Base-by-base conservation (phyloP, 768 basidiomycete species). In the Phylloporus arenicola region DNA sequence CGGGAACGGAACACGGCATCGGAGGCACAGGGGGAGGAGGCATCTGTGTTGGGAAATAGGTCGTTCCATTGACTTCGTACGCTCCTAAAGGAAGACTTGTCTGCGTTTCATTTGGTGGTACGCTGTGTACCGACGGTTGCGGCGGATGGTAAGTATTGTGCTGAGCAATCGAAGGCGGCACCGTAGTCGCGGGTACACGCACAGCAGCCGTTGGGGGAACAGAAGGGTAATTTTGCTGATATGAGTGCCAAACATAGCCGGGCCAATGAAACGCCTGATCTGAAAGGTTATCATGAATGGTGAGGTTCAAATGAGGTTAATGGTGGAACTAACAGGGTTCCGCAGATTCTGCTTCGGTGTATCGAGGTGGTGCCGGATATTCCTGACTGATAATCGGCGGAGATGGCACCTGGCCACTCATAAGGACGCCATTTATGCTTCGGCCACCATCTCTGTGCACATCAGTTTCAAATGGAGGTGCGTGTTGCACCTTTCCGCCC, bases 191-290 rank as follows among this genome's bases (percentile, higher is more conserved):
- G 0, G 48, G 44, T 3, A 57, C 10, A 39, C 50, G 43, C n/a
- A 49, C 39, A 3, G 33, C 35, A 12, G 47, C 56, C 45, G 52
- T 40, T 19, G 57, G 47, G 39, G 65, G 58, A 29, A 60, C 48
- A 14, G 64, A 35, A 62, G 67, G 56, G 65, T 66, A 57, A 60
- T 70, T 40, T 56, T 64, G 51, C 60, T 67, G 47, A 51, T 60
- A 49, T 42, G 45, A 37, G 20, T 54, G 52, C 52, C 55, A 56
- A 31, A 50, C 4, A 4, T 45, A 54, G 9, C 44, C 39, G 3
- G 62, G 47, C 63, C 60, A 61, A 46, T 55, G 52, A 43, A 38
- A 11, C 9, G 46, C 46, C 40, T 46, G 58, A 37, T 53, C 58
- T 62, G 27, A 17, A 44, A 43, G 20, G 19, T 38, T 19, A 19